phyloP scores from a whole-genome alignment of 805 yeast genomes.

The Candida berthetii region DNA sequence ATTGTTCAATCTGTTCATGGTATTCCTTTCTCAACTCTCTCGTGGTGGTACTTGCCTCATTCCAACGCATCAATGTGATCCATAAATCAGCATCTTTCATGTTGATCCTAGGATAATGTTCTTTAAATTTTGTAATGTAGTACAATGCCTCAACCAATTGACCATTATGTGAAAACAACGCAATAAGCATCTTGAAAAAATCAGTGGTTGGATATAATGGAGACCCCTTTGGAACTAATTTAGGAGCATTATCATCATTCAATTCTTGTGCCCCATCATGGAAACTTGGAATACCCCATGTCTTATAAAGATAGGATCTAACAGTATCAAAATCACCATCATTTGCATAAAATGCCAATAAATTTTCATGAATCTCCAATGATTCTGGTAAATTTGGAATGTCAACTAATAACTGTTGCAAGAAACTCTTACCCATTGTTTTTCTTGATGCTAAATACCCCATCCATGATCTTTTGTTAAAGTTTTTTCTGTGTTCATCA shows the following conservation, averaged over 20 bases:
- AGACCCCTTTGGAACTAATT: not conserved
- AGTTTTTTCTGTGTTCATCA: not conserved
- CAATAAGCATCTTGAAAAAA: not conserved
- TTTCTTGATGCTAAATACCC: not conserved
- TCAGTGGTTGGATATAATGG: not conserved
- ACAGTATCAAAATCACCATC: not conserved
- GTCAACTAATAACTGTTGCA: not conserved
- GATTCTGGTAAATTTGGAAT: not conserved
- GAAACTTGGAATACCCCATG: not conserved
- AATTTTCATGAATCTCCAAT: not conserved
- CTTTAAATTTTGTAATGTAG: not conserved
- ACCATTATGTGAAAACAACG: not conserved
- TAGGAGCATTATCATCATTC: not conserved
- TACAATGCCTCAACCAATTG: not conserved
- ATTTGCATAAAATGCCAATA: not conserved
- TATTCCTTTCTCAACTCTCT: not conserved
- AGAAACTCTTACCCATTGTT: not conserved
- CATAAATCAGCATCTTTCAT: not conserved
- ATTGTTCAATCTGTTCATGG: not conserved
- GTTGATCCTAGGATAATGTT: not conserved
- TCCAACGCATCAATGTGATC: not conserved
- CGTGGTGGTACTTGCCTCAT: not conserved
- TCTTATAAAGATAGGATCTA: not conserved
- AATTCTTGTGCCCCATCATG: not conserved
- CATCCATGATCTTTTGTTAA: not conserved